These are phyloP conservation scores for Aristolochia contorta DNA, from an alignment of 164 flowering plant species.

Conservation along the genomic window DNA sequence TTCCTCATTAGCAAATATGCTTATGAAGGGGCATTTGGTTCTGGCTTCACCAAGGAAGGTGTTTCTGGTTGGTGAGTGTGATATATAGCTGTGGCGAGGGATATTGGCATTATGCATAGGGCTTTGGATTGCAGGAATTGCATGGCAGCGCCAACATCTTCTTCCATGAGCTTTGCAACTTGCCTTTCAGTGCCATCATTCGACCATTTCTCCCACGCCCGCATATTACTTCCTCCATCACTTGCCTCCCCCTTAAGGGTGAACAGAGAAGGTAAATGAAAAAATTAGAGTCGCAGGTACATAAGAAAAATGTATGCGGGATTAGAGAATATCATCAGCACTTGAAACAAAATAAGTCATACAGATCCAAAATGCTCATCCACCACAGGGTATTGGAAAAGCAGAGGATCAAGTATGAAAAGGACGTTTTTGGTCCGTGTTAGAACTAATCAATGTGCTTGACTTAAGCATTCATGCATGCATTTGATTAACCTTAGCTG, in stretches of 20 bases:
- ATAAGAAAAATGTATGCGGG: no score
- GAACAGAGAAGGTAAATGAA: neutral
- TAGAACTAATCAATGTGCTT: no score
- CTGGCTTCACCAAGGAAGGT: constrained; percentile 41
- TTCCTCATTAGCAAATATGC: neutral
- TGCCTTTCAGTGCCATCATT: constrained; percentile 61
- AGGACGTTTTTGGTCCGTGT: no score
- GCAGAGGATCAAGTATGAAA: no score
- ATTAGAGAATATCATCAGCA: no score
- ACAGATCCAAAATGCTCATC: no score
- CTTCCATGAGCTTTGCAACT: constrained; percentile 84
- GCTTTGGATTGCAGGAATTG: constrained; percentile 78
- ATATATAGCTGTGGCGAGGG: constrained; percentile 62
- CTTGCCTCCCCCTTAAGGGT: constrained; percentile 36
- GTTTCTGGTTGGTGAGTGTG: constrained; percentile 36
- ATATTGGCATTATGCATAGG: constrained; percentile 76
- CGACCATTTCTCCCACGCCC: constrained; percentile 77
- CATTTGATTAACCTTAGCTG: neutral
- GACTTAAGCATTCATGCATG: no score
- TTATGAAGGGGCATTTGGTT: constrained; percentile 37
- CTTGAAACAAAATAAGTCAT: no score
- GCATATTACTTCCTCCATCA: constrained; percentile 38
- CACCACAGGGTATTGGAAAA: no score
- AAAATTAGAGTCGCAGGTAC: neutral
- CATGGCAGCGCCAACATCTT: constrained; percentile 81